These are phyloP conservation scores for Fragilariopsis cylindrus DNA, from an alignment of 108 stramenopile species.

Conservation along the genomic window DNA sequence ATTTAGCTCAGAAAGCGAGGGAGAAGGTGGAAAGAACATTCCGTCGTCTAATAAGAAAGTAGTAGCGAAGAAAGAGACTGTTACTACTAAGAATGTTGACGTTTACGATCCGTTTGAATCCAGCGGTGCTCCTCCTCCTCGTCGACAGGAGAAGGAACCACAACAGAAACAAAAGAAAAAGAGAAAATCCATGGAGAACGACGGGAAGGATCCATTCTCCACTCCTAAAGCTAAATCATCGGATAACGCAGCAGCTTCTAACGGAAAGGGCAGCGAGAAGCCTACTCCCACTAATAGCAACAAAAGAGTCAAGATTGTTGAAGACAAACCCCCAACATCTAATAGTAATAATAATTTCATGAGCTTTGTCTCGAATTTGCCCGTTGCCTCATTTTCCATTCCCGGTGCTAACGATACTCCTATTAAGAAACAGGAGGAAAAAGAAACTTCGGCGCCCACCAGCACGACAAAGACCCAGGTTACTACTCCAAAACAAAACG, in stretches of 20 bases:
- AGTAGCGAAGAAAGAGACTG: constrained; percentile 23
- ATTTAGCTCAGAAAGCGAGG: constrained; percentile 79
- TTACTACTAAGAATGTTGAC: constrained; percentile 3
- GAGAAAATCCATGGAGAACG: background rate
- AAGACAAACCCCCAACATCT: constrained; percentile 11
- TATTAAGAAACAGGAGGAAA: constrained; percentile 11
- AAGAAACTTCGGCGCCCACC: background rate
- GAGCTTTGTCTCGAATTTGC: constrained; percentile 51
- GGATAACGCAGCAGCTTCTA: constrained; percentile 28
- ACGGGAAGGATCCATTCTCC: background rate
- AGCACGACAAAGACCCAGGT: constrained; percentile 8
- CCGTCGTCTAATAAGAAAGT: background rate
- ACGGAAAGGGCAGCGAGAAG: constrained; percentile 35
- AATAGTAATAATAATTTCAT: constrained; percentile 40
- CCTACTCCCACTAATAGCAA: constrained; percentile 21
- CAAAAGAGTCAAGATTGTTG: constrained; percentile 9
- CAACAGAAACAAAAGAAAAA: constrained; percentile 19
- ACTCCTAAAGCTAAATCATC: background rate
- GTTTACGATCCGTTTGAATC: constrained; percentile 8
- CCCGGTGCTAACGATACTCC: constrained; percentile 26
- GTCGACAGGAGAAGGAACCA: constrained; percentile 37
- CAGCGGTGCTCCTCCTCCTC: background rate
- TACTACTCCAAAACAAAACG: background rate
- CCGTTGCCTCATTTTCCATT: constrained; percentile 75
- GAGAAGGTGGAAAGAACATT: constrained; percentile 22